Conservation (phyloP, 1,284 basidiomycete genomes). For the Coniferiporia sulphurascens region DNA sequence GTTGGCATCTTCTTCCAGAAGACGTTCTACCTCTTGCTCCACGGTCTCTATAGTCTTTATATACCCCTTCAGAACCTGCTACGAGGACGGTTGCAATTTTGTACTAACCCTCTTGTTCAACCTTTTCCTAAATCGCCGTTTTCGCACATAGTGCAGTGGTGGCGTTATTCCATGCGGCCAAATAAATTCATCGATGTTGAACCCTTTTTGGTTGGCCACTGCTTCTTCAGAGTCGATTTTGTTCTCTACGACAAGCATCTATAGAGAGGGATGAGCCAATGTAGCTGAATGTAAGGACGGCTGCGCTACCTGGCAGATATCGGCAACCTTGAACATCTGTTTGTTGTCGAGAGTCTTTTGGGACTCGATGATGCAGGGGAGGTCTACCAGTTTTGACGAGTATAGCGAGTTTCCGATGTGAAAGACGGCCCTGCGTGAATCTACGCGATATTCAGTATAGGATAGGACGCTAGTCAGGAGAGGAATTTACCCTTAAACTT, state of each 20-base stretch:
- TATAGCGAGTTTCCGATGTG: constrained; percentile 82
- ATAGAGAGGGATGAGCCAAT: constrained; percentile 15
- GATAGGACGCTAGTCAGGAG: background rate
- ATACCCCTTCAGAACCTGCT: constrained; percentile 13
- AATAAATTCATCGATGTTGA: constrained; percentile 94
- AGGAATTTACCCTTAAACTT: constrained; percentile 84
- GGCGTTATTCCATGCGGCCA: constrained; percentile 97
- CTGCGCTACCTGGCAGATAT: constrained; percentile 83
- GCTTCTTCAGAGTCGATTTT: constrained; percentile 70
- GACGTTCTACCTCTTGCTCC: constrained; percentile 91
- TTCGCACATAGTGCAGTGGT: constrained; percentile 86
- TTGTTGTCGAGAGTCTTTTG: constrained; percentile 97
- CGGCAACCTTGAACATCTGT: constrained; percentile 97
- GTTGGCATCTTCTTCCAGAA: constrained; percentile 82
- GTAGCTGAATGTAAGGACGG: constrained; percentile 11
- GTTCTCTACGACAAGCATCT: constrained; percentile 87
- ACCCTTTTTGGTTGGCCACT: constrained; percentile 52
- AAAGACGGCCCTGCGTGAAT: constrained; percentile 89
- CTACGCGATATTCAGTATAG: constrained; percentile 36
- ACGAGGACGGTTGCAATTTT: background rate
- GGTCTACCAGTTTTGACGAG: constrained; percentile 91
- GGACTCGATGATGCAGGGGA: constrained; percentile 92
- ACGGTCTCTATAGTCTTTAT: constrained; percentile 90
- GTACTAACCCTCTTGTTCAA: constrained; percentile 71
- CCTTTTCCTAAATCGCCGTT: constrained; percentile 90